Evolutionary conservation across 768 basidiomycete species (phyloP), one percentile per base, ranked within the genome.

Genomic region (Trametes villosa): DNA sequence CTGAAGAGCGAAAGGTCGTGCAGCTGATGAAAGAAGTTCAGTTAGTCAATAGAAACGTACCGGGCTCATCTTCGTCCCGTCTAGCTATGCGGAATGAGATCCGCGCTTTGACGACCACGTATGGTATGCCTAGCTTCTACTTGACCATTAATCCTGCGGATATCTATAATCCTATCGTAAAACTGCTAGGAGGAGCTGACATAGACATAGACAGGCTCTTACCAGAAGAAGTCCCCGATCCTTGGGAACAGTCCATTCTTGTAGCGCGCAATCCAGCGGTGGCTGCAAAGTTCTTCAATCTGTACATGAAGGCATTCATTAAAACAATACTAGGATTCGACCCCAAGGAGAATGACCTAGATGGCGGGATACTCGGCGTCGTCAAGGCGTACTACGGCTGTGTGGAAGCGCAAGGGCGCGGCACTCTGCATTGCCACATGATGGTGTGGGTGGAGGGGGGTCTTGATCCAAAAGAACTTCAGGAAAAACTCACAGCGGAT

Each of bases 111-210:
- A 78, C 75, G 38, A 67, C 71, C 7, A 61, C 68, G 1, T 59
- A 72, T n/a, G 78, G 80, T 0, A 11, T 77, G 1, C 79, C 78
- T 5, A 74, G 64, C 24, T 77, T 81, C 29, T 83, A 71, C 59
- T 53, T 83, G 1, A 83, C 80, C 0, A 72, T 80, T 4, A 81
- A 81, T 68, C 80, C 80, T 22, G 72, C 74, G 18, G 78, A 79
- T 56, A 65, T 78, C 0, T 72, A 78, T 34, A 79, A 76, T 65
- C 79, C 79, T 1, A 2, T 82, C 3, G 71, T 83, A 1, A 72
- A 74, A 33, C 72, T 81, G 48, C 47, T 81, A 0, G 69, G 71
- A 0, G 79, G 80, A 0, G 29, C 26, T 2, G 71, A 79, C 0
- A 75, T 78, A 8, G 70, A 79, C 56, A 44, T 79, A 9, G 75